Conservation (phyloP, 1,139 yeast species). For the Debaryomyces sp. region DNA sequence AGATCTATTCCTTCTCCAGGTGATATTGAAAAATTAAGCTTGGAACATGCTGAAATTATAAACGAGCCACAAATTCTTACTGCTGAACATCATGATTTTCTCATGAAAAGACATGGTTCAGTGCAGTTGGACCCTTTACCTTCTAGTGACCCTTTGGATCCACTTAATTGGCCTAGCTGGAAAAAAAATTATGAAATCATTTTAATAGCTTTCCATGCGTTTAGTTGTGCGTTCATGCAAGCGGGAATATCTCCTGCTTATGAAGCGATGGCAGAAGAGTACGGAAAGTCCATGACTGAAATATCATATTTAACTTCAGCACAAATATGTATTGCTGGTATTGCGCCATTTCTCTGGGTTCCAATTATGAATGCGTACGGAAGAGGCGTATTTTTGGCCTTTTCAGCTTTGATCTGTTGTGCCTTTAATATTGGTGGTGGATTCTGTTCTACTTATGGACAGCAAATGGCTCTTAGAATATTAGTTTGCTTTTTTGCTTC, state of each 20-base stretch:
- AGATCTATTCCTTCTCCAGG: not conserved
- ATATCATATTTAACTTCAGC: constrained; percentile 19
- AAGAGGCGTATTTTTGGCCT: constrained; percentile 15
- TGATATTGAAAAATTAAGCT: not conserved
- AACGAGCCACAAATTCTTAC: not conserved
- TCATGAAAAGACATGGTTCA: not conserved
- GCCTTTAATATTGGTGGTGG: constrained; percentile 20
- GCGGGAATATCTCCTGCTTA: constrained; percentile 22
- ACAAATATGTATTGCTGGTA: constrained; percentile 21
- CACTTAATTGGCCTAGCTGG: not conserved
- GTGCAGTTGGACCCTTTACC: not conserved
- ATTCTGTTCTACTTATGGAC: constrained; percentile 15
- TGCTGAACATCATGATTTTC: not conserved
- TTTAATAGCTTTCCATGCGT: constrained; percentile 18
- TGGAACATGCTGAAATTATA: not conserved
- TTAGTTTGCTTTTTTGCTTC: constrained; percentile 21
- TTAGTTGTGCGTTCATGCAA: constrained; percentile 21
- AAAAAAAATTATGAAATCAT: not conserved
- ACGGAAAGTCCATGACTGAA: constrained; percentile 15
- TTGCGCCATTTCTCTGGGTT: constrained; percentile 22
- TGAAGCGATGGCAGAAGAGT: constrained; percentile 14
- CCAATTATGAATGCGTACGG: constrained; percentile 24
- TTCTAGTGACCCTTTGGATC: not conserved
- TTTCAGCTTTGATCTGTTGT: constrained; percentile 17
- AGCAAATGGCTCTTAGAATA: constrained; percentile 19